Evolutionary conservation across 441 rosid genomes (phyloP), one percentile per base, ranked within the genome.

Genomic region (Daphne laureola): DNA sequence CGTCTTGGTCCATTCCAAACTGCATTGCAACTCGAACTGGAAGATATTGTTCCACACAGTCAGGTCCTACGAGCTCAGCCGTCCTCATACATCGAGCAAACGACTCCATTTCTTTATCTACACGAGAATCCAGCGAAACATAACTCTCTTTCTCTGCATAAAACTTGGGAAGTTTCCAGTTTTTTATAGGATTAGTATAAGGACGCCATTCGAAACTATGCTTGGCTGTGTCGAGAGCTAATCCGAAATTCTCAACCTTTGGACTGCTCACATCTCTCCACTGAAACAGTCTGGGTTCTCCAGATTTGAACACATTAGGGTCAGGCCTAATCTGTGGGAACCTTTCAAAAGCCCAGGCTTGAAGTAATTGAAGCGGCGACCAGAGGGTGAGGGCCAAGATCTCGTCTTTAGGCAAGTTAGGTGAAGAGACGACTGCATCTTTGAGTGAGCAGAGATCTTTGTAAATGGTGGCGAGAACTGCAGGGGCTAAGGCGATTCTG

Each of bases 261-360:
- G 18, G 8, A 14, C 53, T 60, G 3, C 23, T 31, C 14, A 58
- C 41, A 31, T 54, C 57, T 13, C 54, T 61, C 77, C 73, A 72
- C 51, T 31, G 63, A 46, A 44, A 49, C 40, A 65, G 14, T 51
- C 67, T 67, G 3, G 65, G 62, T 53, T 60, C 57, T 1, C 63
- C 58, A 6, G 40, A 5, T 0, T 17, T 15, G 13, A 63, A 57
- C 27, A 12, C 35, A 31, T 61, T 49, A 1, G 68, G 71, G 0
- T 46, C 26, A 7, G 64, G 70, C 35, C 65, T 64, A n/a, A 64
- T 16, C 27, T 45, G 23, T 0, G n/a, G 5, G 46, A 72, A 57
- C 23, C 77, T 72, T 49, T 67, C 73, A 70, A 67, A 67, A 16
- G 55, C 69, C 77, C 77, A 72, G 46, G 58, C 63, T 16, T 64